phyloP scores from a whole-genome alignment of 1,139 yeast genomes.

The Yamadazyma spencermartinsiae region DNA sequence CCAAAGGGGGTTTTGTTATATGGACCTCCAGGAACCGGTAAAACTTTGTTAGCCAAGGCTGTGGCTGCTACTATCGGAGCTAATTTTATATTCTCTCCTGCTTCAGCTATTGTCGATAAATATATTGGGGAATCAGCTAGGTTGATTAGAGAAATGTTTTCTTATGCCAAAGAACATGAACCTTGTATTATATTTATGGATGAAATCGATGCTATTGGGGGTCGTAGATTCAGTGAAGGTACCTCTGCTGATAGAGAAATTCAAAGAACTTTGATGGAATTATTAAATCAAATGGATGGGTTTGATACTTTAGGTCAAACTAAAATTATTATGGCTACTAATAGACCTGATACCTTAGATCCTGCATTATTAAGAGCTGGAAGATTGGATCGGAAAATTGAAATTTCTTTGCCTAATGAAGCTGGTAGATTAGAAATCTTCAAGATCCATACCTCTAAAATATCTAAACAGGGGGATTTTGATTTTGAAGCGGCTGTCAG shows the following conservation, averaged over 20 bases:
- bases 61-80: conserved; percentile 99
- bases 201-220: conserved; percentile 99
- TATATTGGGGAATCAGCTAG: conserved; percentile 98
- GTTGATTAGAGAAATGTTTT: conserved; percentile 96
- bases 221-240: conserved; percentile 97
- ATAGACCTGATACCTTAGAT: conserved; percentile 96
- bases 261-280: conserved; percentile 97
- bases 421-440: conserved; percentile 93
- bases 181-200: conserved; percentile 99
- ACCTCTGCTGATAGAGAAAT: conserved; percentile 99
- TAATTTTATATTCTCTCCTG: conserved; percentile 95
- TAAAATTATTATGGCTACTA: conserved; percentile 98
- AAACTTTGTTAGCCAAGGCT: conserved; percentile 92
- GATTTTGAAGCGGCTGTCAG: conserved; percentile 97
- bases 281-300: conserved; percentile 98
- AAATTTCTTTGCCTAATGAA: conserved; percentile 95
- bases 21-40: conserved; percentile 99
- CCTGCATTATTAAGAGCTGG: conserved; percentile 99
- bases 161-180: conserved; percentile 96
- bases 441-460: conserved; percentile 88
- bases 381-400: conserved; percentile 95
- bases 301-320: conserved; percentile 97
- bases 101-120: conserved; percentile 97
- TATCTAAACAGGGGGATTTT: conserved; percentile 90
- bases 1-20: conserved; percentile 96